Base-by-base conservation (phyloP, 257 asterid genomes). In the Solanum virginianum region DNA sequence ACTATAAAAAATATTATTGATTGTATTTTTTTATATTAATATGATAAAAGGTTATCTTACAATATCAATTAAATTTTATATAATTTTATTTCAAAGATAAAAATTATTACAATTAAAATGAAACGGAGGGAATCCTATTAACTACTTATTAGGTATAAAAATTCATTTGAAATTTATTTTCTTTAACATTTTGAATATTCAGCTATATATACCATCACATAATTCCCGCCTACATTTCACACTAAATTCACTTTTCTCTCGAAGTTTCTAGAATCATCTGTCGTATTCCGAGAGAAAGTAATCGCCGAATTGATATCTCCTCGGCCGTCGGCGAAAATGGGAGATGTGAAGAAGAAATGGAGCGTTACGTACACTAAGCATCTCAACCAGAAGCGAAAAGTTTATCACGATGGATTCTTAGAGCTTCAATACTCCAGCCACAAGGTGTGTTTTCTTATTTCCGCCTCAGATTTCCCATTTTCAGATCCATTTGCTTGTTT, bases 361-460 rank as follows among this genome's bases (percentile, higher is more conserved):
- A 86, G 87, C 87, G 99, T 90, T 86, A 94, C 95, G 68, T 95
- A 96, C 90, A 95, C 98, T 81, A 94, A 94, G 84, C 99, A 96
- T 89, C 89, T 95, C 69, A 94, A 88, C 88, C 97, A 95, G 91
- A 95, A 96, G 93, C 95, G 95, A 20, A 95, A 95, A 88, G 92
- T 93, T 81, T 94, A 92, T 88, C 99, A 93, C 45, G 99, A 96
- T 88, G 98, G 98, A 29, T 89, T 89, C 90, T 89, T 95, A 81
- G 93, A 91, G 89, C 91, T 91, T 74, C 94, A 90, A 26, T 87
- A 91, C 66, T 89, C 90, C 9, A 85, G 83, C 87, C 86, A 70
- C 24, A 95, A 95, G 95, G 98, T 94, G 81, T 47, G 1, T 54
- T 22, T 66, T 32, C 53, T n/a, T 45, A 39, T 22, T 22, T 75